A percentile compares a stretch with the other conserved stretches of the same genome.
Evolutionary conservation across 495 filamentous ascomycete genomes (phyloP).

Genomic region (Neurospora hispaniola): DNA sequence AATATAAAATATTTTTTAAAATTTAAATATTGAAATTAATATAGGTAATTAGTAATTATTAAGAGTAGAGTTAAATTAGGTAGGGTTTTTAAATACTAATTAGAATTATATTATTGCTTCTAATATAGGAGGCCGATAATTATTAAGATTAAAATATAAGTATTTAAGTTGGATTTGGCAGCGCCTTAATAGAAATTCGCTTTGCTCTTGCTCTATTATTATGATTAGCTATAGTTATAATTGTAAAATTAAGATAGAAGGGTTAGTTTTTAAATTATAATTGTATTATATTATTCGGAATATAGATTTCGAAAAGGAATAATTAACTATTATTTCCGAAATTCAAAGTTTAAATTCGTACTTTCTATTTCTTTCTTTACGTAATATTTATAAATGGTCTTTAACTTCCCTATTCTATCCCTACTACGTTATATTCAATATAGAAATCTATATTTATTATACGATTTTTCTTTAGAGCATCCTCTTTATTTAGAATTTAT

Average conservation of each 20-base stretch:
- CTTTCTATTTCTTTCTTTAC: neutral
- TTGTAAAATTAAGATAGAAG: neutral
- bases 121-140: neutral
- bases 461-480: neutral
- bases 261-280: neutral
- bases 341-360: neutral
- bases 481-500: neutral
- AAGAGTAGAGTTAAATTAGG: neutral
- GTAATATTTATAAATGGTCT: neutral
- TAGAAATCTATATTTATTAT: neutral
- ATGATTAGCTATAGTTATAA: neutral
- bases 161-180: neutral
- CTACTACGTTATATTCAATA: neutral
- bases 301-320: neutral
- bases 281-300: neutral
- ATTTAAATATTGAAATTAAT: neutral
- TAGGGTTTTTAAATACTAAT: neutral
- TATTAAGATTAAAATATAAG: neutral
- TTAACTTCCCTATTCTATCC: neutral
- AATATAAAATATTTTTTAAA: neutral
- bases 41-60: neutral
- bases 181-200: neutral
- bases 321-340: neutral
- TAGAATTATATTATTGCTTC: neutral
- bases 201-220: neutral